Percentiles rank a stretch among this genome's conserved stretches.
phyloP scores from a whole-genome alignment of 73 alveolate species.

The Paraurostyla sp. region DNA sequence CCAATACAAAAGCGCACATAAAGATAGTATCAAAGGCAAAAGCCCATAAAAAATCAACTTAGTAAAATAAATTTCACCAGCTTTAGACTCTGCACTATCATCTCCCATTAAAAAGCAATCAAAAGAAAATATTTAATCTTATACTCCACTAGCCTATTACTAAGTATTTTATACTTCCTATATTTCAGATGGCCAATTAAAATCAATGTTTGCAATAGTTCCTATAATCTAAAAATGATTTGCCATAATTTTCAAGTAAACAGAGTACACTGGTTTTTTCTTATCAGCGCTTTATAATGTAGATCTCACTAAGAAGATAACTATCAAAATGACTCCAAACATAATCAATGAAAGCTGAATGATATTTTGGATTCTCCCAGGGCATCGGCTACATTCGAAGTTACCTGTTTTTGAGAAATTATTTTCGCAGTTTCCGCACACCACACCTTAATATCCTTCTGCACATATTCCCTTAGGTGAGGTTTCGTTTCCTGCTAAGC shows the following conservation, averaged over 20 bases:
- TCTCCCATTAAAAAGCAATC: slow-evolving; percentile 66
- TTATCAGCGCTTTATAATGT: slow-evolving; percentile 42
- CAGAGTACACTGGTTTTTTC: slow-evolving; percentile 62
- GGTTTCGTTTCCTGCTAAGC: slow-evolving; percentile 50
- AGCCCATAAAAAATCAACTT: slow-evolving; percentile 55
- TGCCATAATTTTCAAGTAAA: slow-evolving; percentile 69
- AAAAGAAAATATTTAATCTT: slow-evolving; percentile 59
- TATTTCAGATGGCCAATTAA: slow-evolving; percentile 64
- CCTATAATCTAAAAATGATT: slow-evolving; percentile 61
- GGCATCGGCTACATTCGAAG: slow-evolving; percentile 61
- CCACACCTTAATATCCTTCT: slow-evolving; percentile 56
- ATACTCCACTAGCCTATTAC: neutral
- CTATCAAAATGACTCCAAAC: neutral
- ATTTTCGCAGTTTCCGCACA: slow-evolving; percentile 39
- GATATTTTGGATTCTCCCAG: neutral
- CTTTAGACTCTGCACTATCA: slow-evolving; percentile 11
- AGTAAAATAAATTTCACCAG: slow-evolving; percentile 20
- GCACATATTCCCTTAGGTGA: slow-evolving; percentile 26
- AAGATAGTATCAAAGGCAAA: slow-evolving; percentile 58
- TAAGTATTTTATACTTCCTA: slow-evolving; percentile 15
- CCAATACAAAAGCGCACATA: slow-evolving; percentile 37
- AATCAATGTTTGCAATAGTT: slow-evolving; percentile 51
- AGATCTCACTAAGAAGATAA: slow-evolving; percentile 43
- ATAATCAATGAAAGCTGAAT: neutral
- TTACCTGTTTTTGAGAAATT: neutral